Percentiles rank a stretch among this genome's conserved stretches.
phyloP scores from a whole-genome alignment of 75 land plant species.

The Picea glauca region DNA sequence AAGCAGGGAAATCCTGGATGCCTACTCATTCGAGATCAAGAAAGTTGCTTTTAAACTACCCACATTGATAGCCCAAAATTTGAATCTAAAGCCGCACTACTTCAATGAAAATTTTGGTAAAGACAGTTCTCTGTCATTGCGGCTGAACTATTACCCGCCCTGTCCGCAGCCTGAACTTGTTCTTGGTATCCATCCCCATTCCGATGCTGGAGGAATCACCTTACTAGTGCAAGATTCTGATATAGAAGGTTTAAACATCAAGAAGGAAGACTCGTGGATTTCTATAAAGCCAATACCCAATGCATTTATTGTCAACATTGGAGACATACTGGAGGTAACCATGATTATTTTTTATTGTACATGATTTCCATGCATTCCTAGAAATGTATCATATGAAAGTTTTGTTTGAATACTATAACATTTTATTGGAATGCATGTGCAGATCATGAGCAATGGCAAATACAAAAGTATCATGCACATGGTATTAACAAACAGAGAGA shows the following conservation, averaged over 20 bases:
- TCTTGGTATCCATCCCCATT: slow-evolving; percentile 26
- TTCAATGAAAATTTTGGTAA: slow-evolving; percentile 17
- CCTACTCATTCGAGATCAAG: slow-evolving; percentile 11
- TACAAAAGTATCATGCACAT: too few species aligned
- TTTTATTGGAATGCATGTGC: too few species aligned
- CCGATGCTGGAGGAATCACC: slow-evolving; percentile 30
- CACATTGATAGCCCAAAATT: slow-evolving; percentile 6
- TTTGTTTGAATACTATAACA: too few species aligned
- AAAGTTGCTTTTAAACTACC: neutral
- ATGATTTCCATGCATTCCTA: too few species aligned
- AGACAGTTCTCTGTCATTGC: neutral
- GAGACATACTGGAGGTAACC: slow-evolving; percentile 22
- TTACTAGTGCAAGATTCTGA: slow-evolving; percentile 27
- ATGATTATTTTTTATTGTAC: too few species aligned
- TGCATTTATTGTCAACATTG: slow-evolving; percentile 20
- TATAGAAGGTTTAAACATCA: slow-evolving; percentile 25
- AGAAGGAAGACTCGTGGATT: slow-evolving; percentile 23
- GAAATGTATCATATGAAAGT: too few species aligned
- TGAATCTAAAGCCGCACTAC: slow-evolving; percentile 1
- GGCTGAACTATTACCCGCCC: slow-evolving; percentile 61
- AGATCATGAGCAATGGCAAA: neutral
- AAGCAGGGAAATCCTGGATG: slow-evolving; percentile 11
- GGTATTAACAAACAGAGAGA: too few species aligned
- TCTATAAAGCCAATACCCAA: slow-evolving; percentile 13
- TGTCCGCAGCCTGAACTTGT: slow-evolving; percentile 37